Percentiles rank a stretch among this genome's conserved stretches.
Evolutionary conservation across 164 flowering plant species (phyloP).

Genomic region (Vitis labrusca): DNA sequence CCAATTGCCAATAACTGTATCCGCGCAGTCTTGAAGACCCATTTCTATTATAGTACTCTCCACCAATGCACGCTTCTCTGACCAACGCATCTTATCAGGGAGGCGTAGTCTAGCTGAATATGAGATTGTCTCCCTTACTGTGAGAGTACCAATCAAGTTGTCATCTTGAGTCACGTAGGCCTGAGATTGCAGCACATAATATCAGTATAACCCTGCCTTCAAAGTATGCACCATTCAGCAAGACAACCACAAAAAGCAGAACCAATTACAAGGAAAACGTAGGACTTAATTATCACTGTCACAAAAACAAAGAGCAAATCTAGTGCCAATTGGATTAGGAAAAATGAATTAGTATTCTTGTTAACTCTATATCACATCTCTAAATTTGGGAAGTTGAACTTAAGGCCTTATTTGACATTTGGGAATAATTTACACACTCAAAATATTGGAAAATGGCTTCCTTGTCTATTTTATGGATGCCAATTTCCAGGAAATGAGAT

Average conservation of each 20-base stretch:
- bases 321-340: no score
- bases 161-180: conserved; percentile 98
- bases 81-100: conserved; percentile 75
- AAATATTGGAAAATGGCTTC: no score
- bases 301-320: no score
- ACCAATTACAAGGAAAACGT: no score
- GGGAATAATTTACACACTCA: no score
- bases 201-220: not conserved
- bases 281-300: no score
- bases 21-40: conserved; percentile 95
- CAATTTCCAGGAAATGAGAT: no score
- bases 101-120: conserved; percentile 84
- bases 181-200: conserved; percentile 26
- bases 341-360: no score
- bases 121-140: conserved; percentile 82
- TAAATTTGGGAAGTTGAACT: no score
- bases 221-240: not conserved
- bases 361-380: no score
- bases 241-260: not conserved
- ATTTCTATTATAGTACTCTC: conserved; percentile 86
- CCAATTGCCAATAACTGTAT: conserved; percentile 92
- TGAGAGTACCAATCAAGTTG: conserved; percentile 81
- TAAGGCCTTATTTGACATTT: no score
- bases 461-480: no score
- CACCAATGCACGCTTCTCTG: conserved; percentile 70